phyloP scores from a whole-genome alignment of 306 rosid species.

The Canavalia ensiformis region DNA sequence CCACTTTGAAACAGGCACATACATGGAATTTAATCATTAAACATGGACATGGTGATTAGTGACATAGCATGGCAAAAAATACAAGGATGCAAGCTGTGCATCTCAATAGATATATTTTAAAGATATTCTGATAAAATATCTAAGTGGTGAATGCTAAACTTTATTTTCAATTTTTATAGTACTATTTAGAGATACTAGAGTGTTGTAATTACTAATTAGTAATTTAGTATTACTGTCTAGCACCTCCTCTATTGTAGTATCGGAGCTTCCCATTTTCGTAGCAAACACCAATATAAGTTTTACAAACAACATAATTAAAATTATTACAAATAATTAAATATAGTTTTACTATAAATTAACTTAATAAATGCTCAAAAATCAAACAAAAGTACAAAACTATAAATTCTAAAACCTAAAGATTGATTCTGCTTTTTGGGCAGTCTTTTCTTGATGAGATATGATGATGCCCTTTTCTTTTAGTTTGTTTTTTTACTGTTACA shows the following conservation, averaged over 20 bases:
- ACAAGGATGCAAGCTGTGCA: neutral
- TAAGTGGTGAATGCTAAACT: neutral
- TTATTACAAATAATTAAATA: neutral
- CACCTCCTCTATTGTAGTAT: neutral
- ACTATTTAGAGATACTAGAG: neutral
- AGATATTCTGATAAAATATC: neutral
- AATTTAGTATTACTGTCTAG: neutral
- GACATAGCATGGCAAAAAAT: neutral
- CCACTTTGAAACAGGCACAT: neutral
- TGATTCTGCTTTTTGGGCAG: neutral
- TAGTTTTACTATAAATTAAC: neutral
- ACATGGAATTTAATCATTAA: neutral
- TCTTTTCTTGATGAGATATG: neutral
- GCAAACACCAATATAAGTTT: neutral
- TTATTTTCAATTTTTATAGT: neutral
- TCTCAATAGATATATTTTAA: constrained; percentile 3
- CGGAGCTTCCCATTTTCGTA: too few species aligned
- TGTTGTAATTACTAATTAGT: neutral
- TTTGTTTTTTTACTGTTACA: neutral
- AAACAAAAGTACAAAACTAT: neutral
- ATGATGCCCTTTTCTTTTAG: neutral
- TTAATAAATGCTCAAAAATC: neutral
- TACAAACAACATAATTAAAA: neutral
- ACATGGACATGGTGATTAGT: neutral
- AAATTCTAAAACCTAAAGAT: neutral